Percentiles rank a stretch among this genome's conserved stretches.
Conservation (phyloP, 148 eudicot genomes). For the Silene conica region DNA sequence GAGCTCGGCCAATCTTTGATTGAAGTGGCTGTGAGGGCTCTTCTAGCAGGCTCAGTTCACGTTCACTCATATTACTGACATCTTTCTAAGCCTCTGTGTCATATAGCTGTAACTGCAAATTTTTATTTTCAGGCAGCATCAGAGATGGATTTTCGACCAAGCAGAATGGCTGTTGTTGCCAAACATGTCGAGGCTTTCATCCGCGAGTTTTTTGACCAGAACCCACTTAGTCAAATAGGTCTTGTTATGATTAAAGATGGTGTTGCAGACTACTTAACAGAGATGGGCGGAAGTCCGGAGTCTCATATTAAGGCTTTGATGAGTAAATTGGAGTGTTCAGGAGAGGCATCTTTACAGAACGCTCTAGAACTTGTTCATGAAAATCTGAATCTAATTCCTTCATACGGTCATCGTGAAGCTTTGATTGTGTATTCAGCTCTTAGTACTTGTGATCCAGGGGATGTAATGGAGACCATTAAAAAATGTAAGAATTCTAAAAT, state of each 20-base stretch:
- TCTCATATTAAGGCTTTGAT: conserved; percentile 84
- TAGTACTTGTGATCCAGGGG: conserved; percentile 96
- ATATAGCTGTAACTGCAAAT: not conserved
- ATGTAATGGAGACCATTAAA: conserved; percentile 75
- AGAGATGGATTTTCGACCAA: conserved; percentile 85
- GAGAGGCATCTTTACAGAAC: conserved; percentile 90
- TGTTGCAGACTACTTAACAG: conserved; percentile 72
- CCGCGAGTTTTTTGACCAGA: conserved; percentile 95
- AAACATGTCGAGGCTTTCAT: conserved; percentile 79
- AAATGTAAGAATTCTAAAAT: conserved; percentile 92
- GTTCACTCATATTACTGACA: not conserved
- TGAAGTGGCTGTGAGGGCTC: not conserved
- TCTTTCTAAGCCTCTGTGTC: not conserved
- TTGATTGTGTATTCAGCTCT: conserved; percentile 80
- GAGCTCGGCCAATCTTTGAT: not conserved
- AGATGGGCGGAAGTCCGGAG: conserved; percentile 98
- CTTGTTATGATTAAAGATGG: conserved; percentile 77
- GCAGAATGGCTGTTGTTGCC: conserved; percentile 80
- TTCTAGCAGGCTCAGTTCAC: not conserved
- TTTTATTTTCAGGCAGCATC: conserved; percentile 58
- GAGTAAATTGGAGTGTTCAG: conserved; percentile 84
- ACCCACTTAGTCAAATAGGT: conserved; percentile 91
- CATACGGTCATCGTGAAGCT: conserved; percentile 95
- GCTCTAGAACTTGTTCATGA: conserved; percentile 82
- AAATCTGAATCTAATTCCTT: conserved; percentile 64